Evolutionary conservation across 495 filamentous ascomycete genomes (phyloP).

Genomic region (Daldinia decipiens): DNA sequence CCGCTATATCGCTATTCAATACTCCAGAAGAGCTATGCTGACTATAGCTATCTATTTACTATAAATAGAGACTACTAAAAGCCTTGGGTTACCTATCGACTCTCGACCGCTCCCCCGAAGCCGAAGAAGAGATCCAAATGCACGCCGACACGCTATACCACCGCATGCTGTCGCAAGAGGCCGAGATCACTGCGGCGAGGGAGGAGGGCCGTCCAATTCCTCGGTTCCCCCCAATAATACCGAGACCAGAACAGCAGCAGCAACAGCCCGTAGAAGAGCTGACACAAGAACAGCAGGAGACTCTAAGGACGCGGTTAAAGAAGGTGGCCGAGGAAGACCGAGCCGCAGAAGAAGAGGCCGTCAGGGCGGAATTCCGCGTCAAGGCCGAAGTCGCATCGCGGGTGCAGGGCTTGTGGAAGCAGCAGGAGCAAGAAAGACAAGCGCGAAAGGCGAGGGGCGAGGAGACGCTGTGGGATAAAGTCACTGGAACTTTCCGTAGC

Average conservation of each 20-base stretch:
- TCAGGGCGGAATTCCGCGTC: conserved; percentile 68
- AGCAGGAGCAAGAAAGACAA: conserved; percentile 65
- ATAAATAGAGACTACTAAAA: conserved; percentile 78
- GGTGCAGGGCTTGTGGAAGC: conserved; percentile 64
- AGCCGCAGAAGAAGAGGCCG: conserved; percentile 71
- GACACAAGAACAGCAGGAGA: conserved; percentile 49
- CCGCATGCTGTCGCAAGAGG: conserved; percentile 81
- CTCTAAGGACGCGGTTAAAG: conserved; percentile 65
- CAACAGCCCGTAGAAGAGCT: conserved; percentile 37
- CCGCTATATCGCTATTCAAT: too few species aligned
- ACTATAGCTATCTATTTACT: not conserved
- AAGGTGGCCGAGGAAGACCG: conserved; percentile 70
- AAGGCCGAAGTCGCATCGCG: conserved; percentile 64
- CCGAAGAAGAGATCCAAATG: conserved; percentile 94
- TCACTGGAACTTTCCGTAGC: conserved; percentile 45
- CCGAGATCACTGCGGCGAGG: conserved; percentile 71
- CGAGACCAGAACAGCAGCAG: conserved; percentile 43
- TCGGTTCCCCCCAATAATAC: conserved; percentile 56
- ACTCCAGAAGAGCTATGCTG: not conserved
- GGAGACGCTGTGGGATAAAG: conserved; percentile 61
- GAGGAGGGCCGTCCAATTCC: conserved; percentile 66
- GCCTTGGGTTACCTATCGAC: conserved; percentile 86
- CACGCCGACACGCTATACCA: conserved; percentile 91
- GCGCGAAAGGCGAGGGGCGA: conserved; percentile 69
- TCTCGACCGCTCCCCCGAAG: conserved; percentile 68